These are phyloP conservation scores for Hanseniaspora hatyaiensis DNA, from an alignment of 805 yeast species.

Conservation along the genomic window DNA sequence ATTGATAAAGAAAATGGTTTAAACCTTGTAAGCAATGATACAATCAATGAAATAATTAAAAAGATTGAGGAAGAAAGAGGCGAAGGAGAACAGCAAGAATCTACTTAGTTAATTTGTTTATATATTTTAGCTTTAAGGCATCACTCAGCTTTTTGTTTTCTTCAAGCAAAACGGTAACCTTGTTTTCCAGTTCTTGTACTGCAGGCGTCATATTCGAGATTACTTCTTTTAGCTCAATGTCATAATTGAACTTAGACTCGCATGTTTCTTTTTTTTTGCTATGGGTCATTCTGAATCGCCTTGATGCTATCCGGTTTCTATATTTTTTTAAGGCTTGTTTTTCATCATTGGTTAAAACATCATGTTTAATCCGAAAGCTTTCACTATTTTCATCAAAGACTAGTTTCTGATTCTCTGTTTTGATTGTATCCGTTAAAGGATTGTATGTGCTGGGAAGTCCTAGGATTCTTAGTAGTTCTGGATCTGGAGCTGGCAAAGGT, in stretches of 20 bases:
- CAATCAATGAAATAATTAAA: constrained; percentile 61
- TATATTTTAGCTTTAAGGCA: constrained; percentile 6
- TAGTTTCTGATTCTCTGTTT: background rate
- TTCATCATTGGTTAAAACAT: background rate
- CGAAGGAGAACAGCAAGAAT: constrained; percentile 56
- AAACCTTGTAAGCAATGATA: constrained; percentile 54
- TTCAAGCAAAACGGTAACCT: background rate
- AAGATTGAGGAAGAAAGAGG: constrained; percentile 79
- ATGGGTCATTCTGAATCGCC: constrained; percentile 10
- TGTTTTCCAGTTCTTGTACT: background rate
- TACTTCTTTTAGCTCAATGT: background rate
- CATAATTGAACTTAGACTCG: background rate
- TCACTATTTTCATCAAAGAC: background rate
- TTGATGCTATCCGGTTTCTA: constrained; percentile 13
- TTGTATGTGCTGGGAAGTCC: constrained; percentile 2
- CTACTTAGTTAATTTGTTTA: constrained; percentile 8
- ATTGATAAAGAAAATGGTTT: constrained; percentile 46
- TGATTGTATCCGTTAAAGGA: background rate
- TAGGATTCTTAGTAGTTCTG: constrained; percentile 1
- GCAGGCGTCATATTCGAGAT: background rate
- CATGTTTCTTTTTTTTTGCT: background rate
- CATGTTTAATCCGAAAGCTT: constrained; percentile 12
- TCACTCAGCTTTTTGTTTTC: constrained; percentile 6
- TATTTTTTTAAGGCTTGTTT: constrained; percentile 8
- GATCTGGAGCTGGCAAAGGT: background rate